These are phyloP conservation scores for Plectosphaerella cucumerina DNA, from an alignment of 2,329 filamentous ascomycete genomes.

Conservation along the genomic window DNA sequence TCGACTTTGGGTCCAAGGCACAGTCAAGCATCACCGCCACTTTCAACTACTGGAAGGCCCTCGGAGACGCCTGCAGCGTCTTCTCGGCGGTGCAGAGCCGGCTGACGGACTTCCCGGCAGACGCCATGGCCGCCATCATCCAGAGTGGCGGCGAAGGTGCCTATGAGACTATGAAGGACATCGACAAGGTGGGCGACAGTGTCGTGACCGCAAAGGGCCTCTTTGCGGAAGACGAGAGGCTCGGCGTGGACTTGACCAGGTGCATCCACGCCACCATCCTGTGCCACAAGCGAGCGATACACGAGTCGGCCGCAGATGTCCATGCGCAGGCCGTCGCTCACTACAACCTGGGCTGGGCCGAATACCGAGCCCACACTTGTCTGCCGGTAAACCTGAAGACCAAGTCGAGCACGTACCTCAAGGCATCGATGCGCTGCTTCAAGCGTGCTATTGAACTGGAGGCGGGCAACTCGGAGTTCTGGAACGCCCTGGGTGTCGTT, in stretches of 20 bases:
- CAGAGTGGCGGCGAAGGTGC: conserved; percentile 44
- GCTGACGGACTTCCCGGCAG: conserved; percentile 56
- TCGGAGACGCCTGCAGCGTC: conserved; percentile 82
- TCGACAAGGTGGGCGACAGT: conserved; percentile 58
- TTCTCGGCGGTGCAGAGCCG: conserved; percentile 76
- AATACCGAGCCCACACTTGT: conserved; percentile 74
- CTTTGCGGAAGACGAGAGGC: conserved; percentile 41
- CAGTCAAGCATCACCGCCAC: conserved; percentile 59
- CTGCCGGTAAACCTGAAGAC: conserved; percentile 49
- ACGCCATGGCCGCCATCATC: conserved; percentile 56
- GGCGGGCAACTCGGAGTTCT: conserved; percentile 90
- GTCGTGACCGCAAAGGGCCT: conserved; percentile 39
- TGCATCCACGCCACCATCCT: conserved; percentile 72
- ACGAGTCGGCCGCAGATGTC: conserved; percentile 65
- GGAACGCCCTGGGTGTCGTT: conserved; percentile 91
- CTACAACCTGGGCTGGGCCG: conserved; percentile 95
- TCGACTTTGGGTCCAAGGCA: conserved; percentile 63
- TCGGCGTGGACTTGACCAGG: conserved; percentile 47
- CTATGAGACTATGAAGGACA: conserved; percentile 60
- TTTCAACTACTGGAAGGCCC: conserved; percentile 93
- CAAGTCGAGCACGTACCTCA: conserved; percentile 65
- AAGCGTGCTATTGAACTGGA: conserved; percentile 95
- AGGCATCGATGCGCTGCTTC: conserved; percentile 82
- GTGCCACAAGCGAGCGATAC: conserved; percentile 81
- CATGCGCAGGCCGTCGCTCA: conserved; percentile 94